A percentile compares a stretch with the other conserved stretches of the same genome.
These are phyloP conservation scores for Penicillium thymicola DNA, from an alignment of 2,329 filamentous ascomycete genomes.

Conservation along the genomic window DNA sequence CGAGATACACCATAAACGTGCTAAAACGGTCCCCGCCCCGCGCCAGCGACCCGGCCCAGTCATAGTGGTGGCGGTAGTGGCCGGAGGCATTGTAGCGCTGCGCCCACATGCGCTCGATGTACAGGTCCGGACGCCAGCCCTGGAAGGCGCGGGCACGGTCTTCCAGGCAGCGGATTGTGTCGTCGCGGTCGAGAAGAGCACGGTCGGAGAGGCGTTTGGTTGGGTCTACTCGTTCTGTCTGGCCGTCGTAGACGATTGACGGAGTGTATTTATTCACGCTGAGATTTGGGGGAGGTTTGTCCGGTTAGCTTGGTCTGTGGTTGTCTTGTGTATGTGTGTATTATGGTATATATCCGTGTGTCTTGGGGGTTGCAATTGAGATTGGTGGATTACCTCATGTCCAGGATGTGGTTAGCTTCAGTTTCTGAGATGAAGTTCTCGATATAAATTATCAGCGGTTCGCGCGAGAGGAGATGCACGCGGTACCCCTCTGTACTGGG, in stretches of 20 bases:
- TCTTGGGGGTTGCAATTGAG: neutral
- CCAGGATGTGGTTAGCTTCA: slow-evolving; percentile 52
- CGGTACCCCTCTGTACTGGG: slow-evolving; percentile 27
- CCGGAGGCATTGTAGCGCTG: slow-evolving; percentile 58
- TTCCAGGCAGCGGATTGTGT: slow-evolving; percentile 57
- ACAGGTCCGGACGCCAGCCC: slow-evolving; percentile 57
- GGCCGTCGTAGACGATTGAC: slow-evolving; percentile 54
- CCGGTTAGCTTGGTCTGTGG: neutral
- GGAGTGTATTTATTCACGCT: slow-evolving; percentile 50
- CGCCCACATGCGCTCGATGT: slow-evolving; percentile 60
- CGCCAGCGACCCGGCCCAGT: slow-evolving; percentile 50
- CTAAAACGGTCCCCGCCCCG: slow-evolving; percentile 47
- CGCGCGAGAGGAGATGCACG: slow-evolving; percentile 51
- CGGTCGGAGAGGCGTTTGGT: slow-evolving; percentile 53
- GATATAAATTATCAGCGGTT: slow-evolving; percentile 58
- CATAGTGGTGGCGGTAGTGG: slow-evolving; percentile 59
- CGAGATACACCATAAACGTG: slow-evolving; percentile 62
- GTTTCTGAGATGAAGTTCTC: slow-evolving; percentile 51
- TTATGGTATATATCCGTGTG: neutral
- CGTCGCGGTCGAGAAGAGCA: slow-evolving; percentile 47
- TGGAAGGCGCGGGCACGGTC: slow-evolving; percentile 57
- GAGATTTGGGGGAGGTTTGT: neutral
- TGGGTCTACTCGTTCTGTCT: slow-evolving; percentile 47
- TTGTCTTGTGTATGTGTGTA: neutral
- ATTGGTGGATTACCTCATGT: slow-evolving; percentile 48